Conservation (phyloP, 768 basidiomycete genomes). For the Leccinum sublutescens region DNA sequence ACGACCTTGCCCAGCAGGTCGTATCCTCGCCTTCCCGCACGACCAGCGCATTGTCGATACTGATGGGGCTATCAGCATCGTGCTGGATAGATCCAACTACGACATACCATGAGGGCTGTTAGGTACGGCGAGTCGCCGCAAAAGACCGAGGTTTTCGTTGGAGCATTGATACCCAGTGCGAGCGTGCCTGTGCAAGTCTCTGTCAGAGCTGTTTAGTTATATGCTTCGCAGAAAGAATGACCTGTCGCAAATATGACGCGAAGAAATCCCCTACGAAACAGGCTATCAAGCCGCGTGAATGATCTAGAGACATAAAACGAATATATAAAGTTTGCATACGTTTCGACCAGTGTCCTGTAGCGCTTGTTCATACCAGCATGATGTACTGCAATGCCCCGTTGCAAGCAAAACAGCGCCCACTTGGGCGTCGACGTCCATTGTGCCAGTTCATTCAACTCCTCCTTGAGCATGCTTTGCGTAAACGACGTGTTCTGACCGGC, state of each 20-base stretch:
- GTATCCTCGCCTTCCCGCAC: slow-evolving; percentile 70
- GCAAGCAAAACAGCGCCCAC: slow-evolving; percentile 51
- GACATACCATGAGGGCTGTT: slow-evolving; percentile 56
- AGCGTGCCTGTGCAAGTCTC: slow-evolving; percentile 48
- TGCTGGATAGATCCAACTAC: background rate
- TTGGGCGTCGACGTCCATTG: slow-evolving; percentile 32
- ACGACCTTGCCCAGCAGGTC: slow-evolving; percentile 70
- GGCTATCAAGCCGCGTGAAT: slow-evolving; percentile 7
- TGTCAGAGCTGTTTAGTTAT: slow-evolving; percentile 1
- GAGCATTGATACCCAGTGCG: slow-evolving; percentile 75
- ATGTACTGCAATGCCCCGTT: slow-evolving; percentile 65
- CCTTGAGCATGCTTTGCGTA: slow-evolving; percentile 46
- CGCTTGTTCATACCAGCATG: slow-evolving; percentile 67
- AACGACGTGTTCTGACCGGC: slow-evolving; percentile 43
- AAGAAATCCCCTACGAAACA: slow-evolving; percentile 62
- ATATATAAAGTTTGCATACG: slow-evolving; percentile 32
- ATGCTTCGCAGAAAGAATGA: slow-evolving; percentile 15
- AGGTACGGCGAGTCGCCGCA: slow-evolving; percentile 59
- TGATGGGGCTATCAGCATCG: slow-evolving; percentile 22
- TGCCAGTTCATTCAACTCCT: slow-evolving; percentile 42
- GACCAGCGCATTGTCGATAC: slow-evolving; percentile 74
- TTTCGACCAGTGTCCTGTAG: slow-evolving; percentile 59
- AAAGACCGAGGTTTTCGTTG: slow-evolving; percentile 64
- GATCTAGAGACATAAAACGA: background rate
- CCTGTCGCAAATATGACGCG: slow-evolving; percentile 69